Base-by-base conservation (phyloP, 768 basidiomycete species). In the Pleurotus sapidus region DNA sequence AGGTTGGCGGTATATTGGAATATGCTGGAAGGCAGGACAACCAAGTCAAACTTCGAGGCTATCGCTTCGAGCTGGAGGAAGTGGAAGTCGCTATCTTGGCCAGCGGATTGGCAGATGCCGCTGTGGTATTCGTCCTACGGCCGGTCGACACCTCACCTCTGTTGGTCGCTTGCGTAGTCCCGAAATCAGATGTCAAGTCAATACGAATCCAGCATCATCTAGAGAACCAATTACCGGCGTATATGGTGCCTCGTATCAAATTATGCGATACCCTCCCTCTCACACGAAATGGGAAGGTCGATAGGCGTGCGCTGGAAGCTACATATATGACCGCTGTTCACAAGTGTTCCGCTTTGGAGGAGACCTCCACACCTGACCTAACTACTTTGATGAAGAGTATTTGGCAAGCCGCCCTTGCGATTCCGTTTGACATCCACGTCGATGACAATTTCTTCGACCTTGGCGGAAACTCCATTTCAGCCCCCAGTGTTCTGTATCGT, bases 41-140 rank as follows among this genome's bases (percentile, higher is more conserved):
- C 34, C 46, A 57, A 38, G 56, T 57, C 25, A 57, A 57, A 42
- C 8, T 57, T 14, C 45, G 56, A 30, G 56, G 56, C 9, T 49
- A 37, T 49, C 56, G 56, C 14, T 47, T 57, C 30, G 48, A 57
- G 46, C 56, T 57, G 3, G 56, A 57, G 9, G 46, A 39, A 9
- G 17, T 57, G 8, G 56, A 57, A 1, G 30, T 37, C 4, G 38
- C 43, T 14, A 39, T 57, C 18, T 46, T 57, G 8, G 17, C 23
- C 8, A 25, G 39, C 15, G 50, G 50, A 24, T 23, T 42, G 15
- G 37, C 20, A 24, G 39, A 18, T 18, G 39, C 50, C 9, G 34
- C 37, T 9, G 50, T 23, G 37, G 27, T 38, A 7, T 20, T 20
- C 8, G 37, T 40, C 23, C 4, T 40, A 18, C 18, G 17, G 8